phyloP scores from a whole-genome alignment of 371 early-diverging fungal genomes.

The Lichtheimia corymbifera region DNA sequence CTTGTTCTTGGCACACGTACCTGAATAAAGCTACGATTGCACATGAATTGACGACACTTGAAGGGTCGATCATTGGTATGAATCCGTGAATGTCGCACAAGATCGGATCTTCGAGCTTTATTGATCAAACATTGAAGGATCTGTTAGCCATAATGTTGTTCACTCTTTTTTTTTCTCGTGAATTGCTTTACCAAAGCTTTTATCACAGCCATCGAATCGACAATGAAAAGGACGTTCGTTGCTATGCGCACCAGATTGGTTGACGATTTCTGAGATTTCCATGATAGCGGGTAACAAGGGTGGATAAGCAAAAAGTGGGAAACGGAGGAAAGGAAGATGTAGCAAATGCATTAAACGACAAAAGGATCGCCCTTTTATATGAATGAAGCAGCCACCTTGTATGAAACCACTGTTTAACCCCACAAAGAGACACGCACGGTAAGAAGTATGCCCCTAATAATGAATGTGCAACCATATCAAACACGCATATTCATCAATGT shows the following conservation, averaged over 20 bases:
- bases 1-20: conserved; percentile 8
- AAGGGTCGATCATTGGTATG: conserved; percentile 79
- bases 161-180: background rate
- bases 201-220: conserved; percentile 60
- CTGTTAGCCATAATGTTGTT: background rate
- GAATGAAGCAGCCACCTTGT: too few relatives aligned
- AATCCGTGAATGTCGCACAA: conserved; percentile 75
- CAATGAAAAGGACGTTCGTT: conserved; percentile 62
- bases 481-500: too few relatives aligned
- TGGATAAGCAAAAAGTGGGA: background rate
- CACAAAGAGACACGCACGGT: too few relatives aligned
- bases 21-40: conserved; percentile 79
- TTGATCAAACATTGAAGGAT: background rate
- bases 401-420: too few relatives aligned
- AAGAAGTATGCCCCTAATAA: too few relatives aligned
- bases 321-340: conserved; percentile 1
- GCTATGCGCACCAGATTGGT: conserved; percentile 46
- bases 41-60: conserved; percentile 59
- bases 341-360: too few relatives aligned
- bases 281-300: conserved; percentile 22
- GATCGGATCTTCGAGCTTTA: conserved; percentile 60
- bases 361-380: too few relatives aligned
- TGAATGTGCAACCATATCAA: too few relatives aligned
- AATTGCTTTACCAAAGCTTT: conserved; percentile 57
- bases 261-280: conserved; percentile 71